Base-by-base conservation (phyloP, 2,329 filamentous ascomycete species). In the Ilyonectria destructans region DNA sequence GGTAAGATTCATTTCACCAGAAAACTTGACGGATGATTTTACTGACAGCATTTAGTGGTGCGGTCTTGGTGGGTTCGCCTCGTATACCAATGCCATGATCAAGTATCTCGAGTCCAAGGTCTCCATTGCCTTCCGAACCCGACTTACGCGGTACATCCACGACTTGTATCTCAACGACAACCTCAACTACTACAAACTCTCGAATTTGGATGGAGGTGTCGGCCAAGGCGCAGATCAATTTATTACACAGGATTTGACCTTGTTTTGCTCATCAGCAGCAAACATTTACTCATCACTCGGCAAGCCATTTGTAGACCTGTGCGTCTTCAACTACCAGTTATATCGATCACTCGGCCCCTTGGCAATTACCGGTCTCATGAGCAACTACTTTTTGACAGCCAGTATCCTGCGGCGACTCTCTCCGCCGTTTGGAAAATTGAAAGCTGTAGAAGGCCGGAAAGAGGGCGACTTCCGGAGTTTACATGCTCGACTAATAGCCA, bases 21-120 rank as follows among this genome's bases (percentile, higher is more conserved):
- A 6, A 6, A 12, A n/a, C 23, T 19, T 40, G 7, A 6, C 1
- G 33, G 48, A 21, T 21, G 9, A 21, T 5, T 2, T 33, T 19
- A 33, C 69, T 68, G 45, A 69, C 54, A 45, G 52, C 60, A 31
- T 51, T 69, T 58, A 90, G 86, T 99, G 96, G 96, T 95, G 95
- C 72, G 95, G 96, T 3, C 91, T 99, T 40, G 96, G 96, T 48
- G 94, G 93, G 2, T 91, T 98, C 71, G 96, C 95, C 9, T 97
- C 96, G 0, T 99, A 99, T 78, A 98, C 96, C 58, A 99, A 99
- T 81, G 95, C 96, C 62, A 98, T 97, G 93, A 99, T 99, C 86
- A 98, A 98, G 82, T 99, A 93, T 82, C 88, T 99, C 70, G 96
- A 99, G 82, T 96, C 94, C 58, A 99, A 99, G 84, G 95, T 99